Evolutionary conservation across 108 stramenopile species (phyloP).

Genomic region (Pseudonitzschia delicatissima): DNA sequence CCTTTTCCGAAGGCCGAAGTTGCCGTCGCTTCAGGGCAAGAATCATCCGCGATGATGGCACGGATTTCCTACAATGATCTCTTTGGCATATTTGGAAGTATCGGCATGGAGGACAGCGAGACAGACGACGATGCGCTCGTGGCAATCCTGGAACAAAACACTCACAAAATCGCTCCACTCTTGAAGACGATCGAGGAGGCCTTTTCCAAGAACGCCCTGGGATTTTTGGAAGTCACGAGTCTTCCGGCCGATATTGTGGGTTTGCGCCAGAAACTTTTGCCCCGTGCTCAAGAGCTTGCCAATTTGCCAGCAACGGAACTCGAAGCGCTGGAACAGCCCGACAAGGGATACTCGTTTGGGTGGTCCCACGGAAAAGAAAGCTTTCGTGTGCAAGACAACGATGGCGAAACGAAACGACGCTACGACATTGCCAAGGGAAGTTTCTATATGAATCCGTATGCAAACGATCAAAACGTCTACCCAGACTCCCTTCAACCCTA

Average conservation of each 20-base stretch:
- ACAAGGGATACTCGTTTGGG: conserved; percentile 80
- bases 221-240: conserved; percentile 72
- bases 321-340: conserved; percentile 52
- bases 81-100: neutral
- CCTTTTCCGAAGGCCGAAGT: no score
- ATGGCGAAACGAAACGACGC: neutral
- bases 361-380: conserved; percentile 93
- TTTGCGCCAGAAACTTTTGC: conserved; percentile 46
- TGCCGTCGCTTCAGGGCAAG: no score
- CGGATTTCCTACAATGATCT: neutral
- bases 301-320: conserved; percentile 40
- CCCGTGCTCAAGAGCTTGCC: conserved; percentile 64
- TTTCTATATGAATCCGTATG: conserved; percentile 91
- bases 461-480: conserved; percentile 68
- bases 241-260: conserved; percentile 39
- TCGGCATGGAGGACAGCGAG: neutral
- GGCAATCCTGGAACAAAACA: neutral
- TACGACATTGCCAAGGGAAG: conserved; percentile 87
- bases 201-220: conserved; percentile 32
- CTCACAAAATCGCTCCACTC: neutral
- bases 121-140: neutral
- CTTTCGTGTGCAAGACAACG: conserved; percentile 53
- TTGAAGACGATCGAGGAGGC: neutral
- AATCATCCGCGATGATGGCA: no score
- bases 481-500: conserved; percentile 65